These are phyloP conservation scores for Nicotiana rustica DNA, from an alignment of 305 asterid genomes.

Conservation along the genomic window DNA sequence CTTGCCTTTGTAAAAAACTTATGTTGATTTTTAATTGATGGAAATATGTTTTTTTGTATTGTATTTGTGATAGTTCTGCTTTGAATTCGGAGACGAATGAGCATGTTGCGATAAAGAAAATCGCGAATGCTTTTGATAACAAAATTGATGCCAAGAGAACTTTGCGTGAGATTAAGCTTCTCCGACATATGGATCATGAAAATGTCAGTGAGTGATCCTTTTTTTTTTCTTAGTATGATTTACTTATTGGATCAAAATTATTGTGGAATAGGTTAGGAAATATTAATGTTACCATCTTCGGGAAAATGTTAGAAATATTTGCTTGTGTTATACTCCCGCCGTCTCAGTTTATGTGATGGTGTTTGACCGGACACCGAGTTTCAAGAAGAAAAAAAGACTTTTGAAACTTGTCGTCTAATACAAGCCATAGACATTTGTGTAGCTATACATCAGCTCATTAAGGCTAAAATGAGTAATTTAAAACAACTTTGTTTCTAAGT, in stretches of 20 bases:
- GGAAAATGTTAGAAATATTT: not conserved
- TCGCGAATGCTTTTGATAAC: constrained; percentile 95
- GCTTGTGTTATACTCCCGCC: not conserved
- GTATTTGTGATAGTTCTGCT: constrained; percentile 62
- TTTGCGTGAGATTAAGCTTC: constrained; percentile 98
- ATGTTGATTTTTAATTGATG: constrained; percentile 2
- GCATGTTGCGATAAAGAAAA: constrained; percentile 93
- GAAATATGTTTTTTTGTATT: not conserved
- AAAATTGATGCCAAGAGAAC: constrained; percentile 96
- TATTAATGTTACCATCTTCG: no score
- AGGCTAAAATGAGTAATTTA: no score
- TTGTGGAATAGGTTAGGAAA: not conserved
- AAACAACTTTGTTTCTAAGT: no score
- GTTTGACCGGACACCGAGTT: no score
- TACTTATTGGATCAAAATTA: constrained; percentile 15
- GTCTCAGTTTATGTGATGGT: no score
- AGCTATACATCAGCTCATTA: no score
- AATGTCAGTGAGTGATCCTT: constrained; percentile 65
- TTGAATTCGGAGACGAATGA: constrained; percentile 94
- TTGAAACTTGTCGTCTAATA: no score
- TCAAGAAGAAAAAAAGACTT: no score
- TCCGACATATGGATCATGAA: constrained; percentile 99
- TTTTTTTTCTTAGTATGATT: not conserved
- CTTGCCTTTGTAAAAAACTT: not conserved
- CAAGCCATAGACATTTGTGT: no score